These are phyloP conservation scores for Stagonosporopsis cucurbitacearum DNA, from an alignment of 2,329 filamentous ascomycete species.

Conservation along the genomic window DNA sequence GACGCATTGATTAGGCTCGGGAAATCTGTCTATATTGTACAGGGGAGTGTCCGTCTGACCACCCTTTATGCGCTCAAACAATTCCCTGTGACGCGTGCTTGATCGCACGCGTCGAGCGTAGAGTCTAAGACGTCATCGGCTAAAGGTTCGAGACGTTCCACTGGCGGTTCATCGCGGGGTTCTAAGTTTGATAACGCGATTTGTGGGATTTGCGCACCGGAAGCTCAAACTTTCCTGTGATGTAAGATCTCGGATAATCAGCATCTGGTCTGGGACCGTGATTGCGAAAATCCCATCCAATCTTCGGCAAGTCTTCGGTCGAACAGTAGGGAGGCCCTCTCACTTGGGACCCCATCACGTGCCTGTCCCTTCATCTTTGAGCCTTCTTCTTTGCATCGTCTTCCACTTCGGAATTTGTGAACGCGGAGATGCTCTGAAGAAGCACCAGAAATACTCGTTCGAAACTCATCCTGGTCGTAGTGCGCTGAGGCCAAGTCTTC, in stretches of 20 bases:
- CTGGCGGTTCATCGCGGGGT: constrained; percentile 8
- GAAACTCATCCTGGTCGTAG: background rate
- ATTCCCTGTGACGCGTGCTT: constrained; percentile 1
- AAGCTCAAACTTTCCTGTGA: background rate
- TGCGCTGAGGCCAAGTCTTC: constrained; percentile 11
- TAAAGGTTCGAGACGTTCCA: constrained; percentile 1
- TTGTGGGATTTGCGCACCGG: background rate
- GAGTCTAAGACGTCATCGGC: constrained; percentile 19
- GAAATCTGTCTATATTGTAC: background rate
- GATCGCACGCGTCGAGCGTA: constrained; percentile 4
- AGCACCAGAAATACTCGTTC: background rate
- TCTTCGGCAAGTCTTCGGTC: background rate
- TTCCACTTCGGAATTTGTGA: background rate
- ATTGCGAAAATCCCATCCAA: background rate
- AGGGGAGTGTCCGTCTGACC: background rate
- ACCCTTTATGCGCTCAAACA: constrained; percentile 9
- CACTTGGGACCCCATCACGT: background rate
- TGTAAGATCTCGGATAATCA: background rate
- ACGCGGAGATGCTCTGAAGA: background rate
- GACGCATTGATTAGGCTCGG: constrained; percentile 23
- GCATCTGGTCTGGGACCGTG: background rate
- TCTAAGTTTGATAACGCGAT: constrained; percentile 2
- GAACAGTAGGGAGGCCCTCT: background rate
- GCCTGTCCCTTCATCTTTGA: background rate
- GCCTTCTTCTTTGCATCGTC: background rate